Base-by-base conservation (phyloP, 2,329 filamentous ascomycete genomes). In the Aspergillus sp. region DNA sequence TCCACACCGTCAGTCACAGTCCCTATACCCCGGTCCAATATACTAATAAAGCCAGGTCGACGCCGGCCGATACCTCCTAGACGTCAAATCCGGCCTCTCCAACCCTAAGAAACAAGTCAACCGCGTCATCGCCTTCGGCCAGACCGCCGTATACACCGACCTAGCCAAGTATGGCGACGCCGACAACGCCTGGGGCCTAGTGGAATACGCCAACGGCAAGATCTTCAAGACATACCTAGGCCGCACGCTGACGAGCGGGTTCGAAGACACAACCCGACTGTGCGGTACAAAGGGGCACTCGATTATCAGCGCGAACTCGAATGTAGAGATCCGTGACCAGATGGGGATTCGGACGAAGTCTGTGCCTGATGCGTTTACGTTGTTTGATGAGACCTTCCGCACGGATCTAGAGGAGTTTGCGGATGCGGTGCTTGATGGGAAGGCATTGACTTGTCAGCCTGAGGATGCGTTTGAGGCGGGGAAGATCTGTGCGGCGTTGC, bases 131-230 rank as follows among this genome's bases (percentile, higher is more conserved):
- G 56, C 56, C 11, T 27, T 58, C 8, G 52, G 56, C 3, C 56
- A 58, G 19, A 19, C 14, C 7, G 51, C 56, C 8, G 56, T 58
- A 6, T 58, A 58, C 27, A 17, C 12, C 15, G 56, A 58, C 8
- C 52, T 58, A 6, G 45, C 56, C 2, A 41, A 55, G 24, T 55
- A 50, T 31, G 51, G 51, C 46, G 56, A 58, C 52, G 24, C 24
- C 31, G 56, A 58, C 33, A 58, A 50, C 56, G 73, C 66, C 23
- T 73, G 69, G 70, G 73, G 66, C 6, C 56, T 75, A 7, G 70
- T 75, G 3, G 73, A 75, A 60, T 75, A 70, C 57, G 65, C 70
- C 62, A 74, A 74, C 57, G 73, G 73, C 62, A 75, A 74, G 59
- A 62, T 75, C 27, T 60, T 74, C 44, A 72, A 65, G 19, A 66